Conservation (phyloP, 495 filamentous ascomycete genomes). For the Cladorrhinum samala region DNA sequence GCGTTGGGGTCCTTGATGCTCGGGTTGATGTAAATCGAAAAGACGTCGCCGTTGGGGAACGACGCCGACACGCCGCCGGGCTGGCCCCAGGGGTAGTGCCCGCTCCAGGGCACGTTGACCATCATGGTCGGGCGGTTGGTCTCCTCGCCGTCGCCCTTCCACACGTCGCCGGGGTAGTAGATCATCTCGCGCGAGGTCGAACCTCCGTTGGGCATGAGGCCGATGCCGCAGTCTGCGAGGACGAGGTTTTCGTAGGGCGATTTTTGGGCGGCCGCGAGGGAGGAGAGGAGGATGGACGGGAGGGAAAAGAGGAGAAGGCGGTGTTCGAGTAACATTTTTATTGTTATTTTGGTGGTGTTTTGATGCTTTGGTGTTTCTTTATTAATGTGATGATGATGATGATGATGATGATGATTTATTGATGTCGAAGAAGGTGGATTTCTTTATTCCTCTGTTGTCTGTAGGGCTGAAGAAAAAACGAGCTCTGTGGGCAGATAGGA, state of each 20-base stretch:
- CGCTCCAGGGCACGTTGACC: constrained; percentile 9
- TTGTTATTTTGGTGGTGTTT: background rate
- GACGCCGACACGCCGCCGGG: background rate
- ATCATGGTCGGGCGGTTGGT: constrained; percentile 1
- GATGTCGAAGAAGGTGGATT: no score
- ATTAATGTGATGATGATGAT: no score
- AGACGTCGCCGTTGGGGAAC: constrained; percentile 4
- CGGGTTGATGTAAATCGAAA: constrained; percentile 1
- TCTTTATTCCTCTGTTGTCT: no score
- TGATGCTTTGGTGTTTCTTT: no score
- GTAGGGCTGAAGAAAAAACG: no score
- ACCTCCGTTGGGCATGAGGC: constrained; percentile 3
- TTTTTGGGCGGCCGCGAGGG: background rate
- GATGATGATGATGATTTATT: no score
- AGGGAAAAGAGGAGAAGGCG: background rate
- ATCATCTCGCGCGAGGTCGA: constrained; percentile 8
- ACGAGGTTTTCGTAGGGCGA: constrained; percentile 5
- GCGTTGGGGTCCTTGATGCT: constrained; percentile 6
- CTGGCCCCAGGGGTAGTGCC: constrained; percentile 6
- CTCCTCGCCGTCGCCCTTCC: background rate
- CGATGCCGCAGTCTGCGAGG: constrained; percentile 6
- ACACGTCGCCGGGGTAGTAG: constrained; percentile 4
- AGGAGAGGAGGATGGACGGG: no score
- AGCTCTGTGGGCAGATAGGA: no score
- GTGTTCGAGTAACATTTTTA: background rate